Conservation (phyloP, 1,284 basidiomycete species). For the Tremellales sp. region DNA sequence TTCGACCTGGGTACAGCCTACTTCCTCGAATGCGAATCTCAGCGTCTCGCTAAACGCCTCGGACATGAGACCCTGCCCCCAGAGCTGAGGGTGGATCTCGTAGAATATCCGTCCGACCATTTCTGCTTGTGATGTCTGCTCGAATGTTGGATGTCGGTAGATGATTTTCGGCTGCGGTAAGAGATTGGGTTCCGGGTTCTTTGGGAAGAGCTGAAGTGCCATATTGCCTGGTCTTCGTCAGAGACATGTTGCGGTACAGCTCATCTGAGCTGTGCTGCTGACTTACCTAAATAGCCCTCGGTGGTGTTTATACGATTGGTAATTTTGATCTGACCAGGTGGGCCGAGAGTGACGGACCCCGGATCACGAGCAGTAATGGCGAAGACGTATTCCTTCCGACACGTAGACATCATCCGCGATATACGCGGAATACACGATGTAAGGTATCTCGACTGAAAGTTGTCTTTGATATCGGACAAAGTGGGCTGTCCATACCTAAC, state of each 20-base stretch:
- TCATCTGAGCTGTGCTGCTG: neutral
- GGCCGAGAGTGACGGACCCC: constrained; percentile 9
- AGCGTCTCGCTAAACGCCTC: constrained; percentile 45
- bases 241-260: neutral
- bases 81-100: constrained; percentile 46
- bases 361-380: constrained; percentile 41
- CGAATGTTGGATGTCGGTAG: constrained; percentile 26
- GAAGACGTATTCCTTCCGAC: constrained; percentile 36
- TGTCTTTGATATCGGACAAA: constrained; percentile 27
- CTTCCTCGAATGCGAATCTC: constrained; percentile 43
- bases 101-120: constrained; percentile 39
- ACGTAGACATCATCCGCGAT: constrained; percentile 1
- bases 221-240: constrained; percentile 32
- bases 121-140: constrained; percentile 10
- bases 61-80: constrained; percentile 41
- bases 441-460: constrained; percentile 37
- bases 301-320: constrained; percentile 27
- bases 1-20: constrained; percentile 27
- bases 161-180: constrained; percentile 14
- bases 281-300: constrained; percentile 41
- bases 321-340: constrained; percentile 20
- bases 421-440: constrained; percentile 20
- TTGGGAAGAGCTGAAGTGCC: constrained; percentile 23
- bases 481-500: constrained; percentile 36
- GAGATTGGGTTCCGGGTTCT: constrained; percentile 5